phyloP scores from a whole-genome alignment of 2,329 filamentous ascomycete species.

The Beauveria sp. region DNA sequence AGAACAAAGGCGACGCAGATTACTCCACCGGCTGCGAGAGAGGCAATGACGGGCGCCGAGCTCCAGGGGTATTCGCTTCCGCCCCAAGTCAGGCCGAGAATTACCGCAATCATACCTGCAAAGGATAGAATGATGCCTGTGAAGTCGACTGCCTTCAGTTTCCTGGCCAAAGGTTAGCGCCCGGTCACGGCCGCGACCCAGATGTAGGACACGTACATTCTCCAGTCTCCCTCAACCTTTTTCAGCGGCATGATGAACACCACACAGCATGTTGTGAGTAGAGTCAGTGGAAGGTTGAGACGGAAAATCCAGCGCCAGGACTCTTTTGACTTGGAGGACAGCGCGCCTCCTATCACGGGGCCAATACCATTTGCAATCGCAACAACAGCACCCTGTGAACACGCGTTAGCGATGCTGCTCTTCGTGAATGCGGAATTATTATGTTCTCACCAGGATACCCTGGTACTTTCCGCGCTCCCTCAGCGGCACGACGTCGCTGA shows the following conservation, averaged over 20 bases:
- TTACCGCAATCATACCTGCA: slow-evolving; percentile 36
- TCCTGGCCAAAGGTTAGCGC: slow-evolving; percentile 21
- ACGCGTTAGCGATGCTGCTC: not conserved
- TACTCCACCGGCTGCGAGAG: slow-evolving; percentile 41
- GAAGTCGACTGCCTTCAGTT: slow-evolving; percentile 45
- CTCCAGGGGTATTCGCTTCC: slow-evolving; percentile 51
- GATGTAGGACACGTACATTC: slow-evolving; percentile 22
- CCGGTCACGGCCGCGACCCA: not conserved
- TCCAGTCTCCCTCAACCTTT: slow-evolving; percentile 45
- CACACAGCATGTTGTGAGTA: slow-evolving; percentile 37
- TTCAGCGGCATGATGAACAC: slow-evolving; percentile 51
- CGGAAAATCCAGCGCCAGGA: slow-evolving; percentile 49
- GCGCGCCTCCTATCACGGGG: slow-evolving; percentile 44
- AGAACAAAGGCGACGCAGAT: slow-evolving; percentile 42
- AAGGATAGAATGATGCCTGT: slow-evolving; percentile 39
- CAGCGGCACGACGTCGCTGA: slow-evolving; percentile 64
- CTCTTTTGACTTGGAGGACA: slow-evolving; percentile 36
- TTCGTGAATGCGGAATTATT: fast-evolving
- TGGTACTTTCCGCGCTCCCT: slow-evolving; percentile 67
- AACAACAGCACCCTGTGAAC: slow-evolving; percentile 36
- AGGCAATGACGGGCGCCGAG: slow-evolving; percentile 45
- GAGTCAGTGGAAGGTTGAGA: slow-evolving; percentile 45
- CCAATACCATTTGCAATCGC: slow-evolving; percentile 48
- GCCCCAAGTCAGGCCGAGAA: slow-evolving; percentile 50
- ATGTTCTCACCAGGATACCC: slow-evolving; percentile 38